Evolutionary conservation across 140 eudicot genomes (phyloP), one percentile per base, ranked within the genome.

Genomic region (Oenanthe javanica): DNA sequence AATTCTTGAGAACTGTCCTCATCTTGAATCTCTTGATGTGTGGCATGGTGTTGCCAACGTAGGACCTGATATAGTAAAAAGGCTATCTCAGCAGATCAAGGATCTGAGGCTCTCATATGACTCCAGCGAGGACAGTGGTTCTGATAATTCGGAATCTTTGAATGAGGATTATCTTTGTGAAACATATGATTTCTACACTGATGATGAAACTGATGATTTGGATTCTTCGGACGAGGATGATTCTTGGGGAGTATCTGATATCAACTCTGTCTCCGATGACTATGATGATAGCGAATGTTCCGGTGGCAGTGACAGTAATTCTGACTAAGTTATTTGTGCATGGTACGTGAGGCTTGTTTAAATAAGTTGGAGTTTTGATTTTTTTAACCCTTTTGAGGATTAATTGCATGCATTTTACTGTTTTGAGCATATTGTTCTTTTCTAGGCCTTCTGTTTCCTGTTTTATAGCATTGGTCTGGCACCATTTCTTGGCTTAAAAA

Each of bases 1-100:
- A 49, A 85, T 90, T 77, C 88, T 92, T 42, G 83, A 82, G 63
- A 83, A 84, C 57, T 92, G 97, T 77, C 86, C 88, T 36, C 84
- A 80, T 66, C 88, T 90, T 23, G 95, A 87, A 85, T 88, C 89
- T 12, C 91, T 92, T 78, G 95, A 90, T 52, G 74, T 92, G 40
- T 82, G 93, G 45, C 78, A 72, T 81, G 86, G 91, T 82, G 81
- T 63, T 79, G 80, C 88, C 55, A 40, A 64, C 31, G 83, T 88
- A 21, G 82, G 72, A 12, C 86, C 86, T 12, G 75, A 57, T 77
- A 79, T 90, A 43, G 85, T 80, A 46, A 86, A 64, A 81, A 21
- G 84, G 52, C 83, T 88, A 47, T 47, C 25, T 23, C 83, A 84
- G 31, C 90, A 84, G 82, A 77, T 87, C 4, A 86, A 81, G 79